These are phyloP conservation scores for Chamaecyparis obtusa DNA, from an alignment of 75 land plant genomes.

Conservation along the genomic window DNA sequence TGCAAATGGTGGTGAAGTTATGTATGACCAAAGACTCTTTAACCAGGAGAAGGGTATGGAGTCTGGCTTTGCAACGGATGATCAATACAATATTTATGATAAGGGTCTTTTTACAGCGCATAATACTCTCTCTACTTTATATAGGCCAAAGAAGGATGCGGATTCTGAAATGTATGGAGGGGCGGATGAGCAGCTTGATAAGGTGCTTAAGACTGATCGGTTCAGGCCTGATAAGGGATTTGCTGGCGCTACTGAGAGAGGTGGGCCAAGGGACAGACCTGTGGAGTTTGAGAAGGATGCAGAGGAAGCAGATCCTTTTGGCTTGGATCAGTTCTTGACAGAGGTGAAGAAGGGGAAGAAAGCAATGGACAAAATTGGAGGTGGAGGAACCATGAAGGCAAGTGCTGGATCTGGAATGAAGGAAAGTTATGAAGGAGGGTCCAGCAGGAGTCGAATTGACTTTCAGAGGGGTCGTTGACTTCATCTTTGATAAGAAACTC, in stretches of 20 bases:
- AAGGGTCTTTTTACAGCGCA: constrained; percentile 84
- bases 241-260: constrained; percentile 72
- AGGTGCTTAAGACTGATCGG: constrained; percentile 79
- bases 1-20: constrained; percentile 67
- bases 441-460: constrained; percentile 67
- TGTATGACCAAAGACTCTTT: constrained; percentile 88
- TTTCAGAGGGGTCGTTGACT: constrained; percentile 74
- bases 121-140: constrained; percentile 66
- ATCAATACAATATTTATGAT: constrained; percentile 85
- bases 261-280: constrained; percentile 82
- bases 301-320: constrained; percentile 95
- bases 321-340: constrained; percentile 90
- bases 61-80: constrained; percentile 91
- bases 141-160: constrained; percentile 82
- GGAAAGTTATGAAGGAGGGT: constrained; percentile 84
- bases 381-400: constrained; percentile 88
- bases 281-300: constrained; percentile 87
- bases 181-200: constrained; percentile 90
- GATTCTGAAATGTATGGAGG: constrained; percentile 91
- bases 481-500: not conserved
- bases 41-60: constrained; percentile 98
- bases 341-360: constrained; percentile 96
- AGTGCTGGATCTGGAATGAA: constrained; percentile 85
- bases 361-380: constrained; percentile 82
- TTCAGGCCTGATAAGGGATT: constrained; percentile 92